phyloP scores from a whole-genome alignment of 2,329 filamentous ascomycete genomes.

The Malbranchea zuffiana region DNA sequence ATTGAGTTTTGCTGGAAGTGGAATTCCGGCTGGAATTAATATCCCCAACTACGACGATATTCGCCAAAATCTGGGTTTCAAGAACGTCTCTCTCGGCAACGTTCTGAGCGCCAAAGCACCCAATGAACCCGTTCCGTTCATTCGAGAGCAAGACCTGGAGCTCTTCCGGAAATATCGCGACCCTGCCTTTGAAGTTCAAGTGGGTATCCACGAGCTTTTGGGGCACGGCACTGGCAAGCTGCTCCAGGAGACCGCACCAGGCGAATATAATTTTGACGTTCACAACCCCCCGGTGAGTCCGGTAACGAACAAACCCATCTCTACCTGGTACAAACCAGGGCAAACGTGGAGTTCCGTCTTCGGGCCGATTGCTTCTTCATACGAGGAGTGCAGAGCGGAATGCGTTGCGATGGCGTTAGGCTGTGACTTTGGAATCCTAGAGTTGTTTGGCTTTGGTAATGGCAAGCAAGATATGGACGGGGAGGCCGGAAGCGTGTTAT shows the following conservation, averaged over 20 bases:
- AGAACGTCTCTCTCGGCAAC: constrained; percentile 76
- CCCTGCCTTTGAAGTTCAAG: constrained; percentile 84
- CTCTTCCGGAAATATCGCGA: constrained; percentile 77
- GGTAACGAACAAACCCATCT: constrained; percentile 63
- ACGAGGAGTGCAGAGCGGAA: constrained; percentile 91
- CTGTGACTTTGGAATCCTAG: constrained; percentile 77
- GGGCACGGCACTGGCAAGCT: constrained; percentile 91
- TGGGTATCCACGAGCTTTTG: constrained; percentile 81
- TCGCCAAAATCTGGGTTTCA: constrained; percentile 53
- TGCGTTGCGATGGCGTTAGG: constrained; percentile 84
- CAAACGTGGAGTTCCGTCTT: constrained; percentile 94
- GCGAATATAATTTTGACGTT: constrained; percentile 78
- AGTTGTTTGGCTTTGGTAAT: constrained; percentile 85
- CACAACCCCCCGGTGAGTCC: constrained; percentile 72
- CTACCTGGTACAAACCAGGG: constrained; percentile 84
- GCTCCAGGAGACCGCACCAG: constrained; percentile 73
- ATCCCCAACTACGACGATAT: constrained; percentile 50
- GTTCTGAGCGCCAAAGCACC: constrained; percentile 83
- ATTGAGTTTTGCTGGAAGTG: constrained; percentile 61
- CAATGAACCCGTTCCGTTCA: constrained; percentile 86
- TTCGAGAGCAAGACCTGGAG: constrained; percentile 63
- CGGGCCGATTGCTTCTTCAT: constrained; percentile 72
- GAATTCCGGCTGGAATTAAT: constrained; percentile 51
- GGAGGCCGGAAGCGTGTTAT: constrained; percentile 77
- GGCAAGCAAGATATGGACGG: constrained; percentile 60